A percentile compares a stretch with the other conserved stretches of the same genome.
Evolutionary conservation across 1,284 basidiomycete genomes (phyloP).

Genomic region (Fomitopsis betulina): DNA sequence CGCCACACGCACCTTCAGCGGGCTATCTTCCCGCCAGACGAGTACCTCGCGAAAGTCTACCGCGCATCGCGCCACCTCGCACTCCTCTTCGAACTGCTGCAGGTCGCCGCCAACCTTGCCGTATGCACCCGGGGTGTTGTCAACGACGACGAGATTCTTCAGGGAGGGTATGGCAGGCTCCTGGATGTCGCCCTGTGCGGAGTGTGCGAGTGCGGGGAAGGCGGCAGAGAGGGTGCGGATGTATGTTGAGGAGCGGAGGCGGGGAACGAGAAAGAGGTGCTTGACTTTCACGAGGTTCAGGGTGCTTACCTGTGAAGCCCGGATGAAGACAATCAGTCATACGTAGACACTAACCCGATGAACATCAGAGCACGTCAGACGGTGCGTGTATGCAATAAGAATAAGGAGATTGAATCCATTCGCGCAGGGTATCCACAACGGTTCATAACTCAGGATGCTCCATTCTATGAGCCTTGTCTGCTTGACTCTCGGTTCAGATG

Average conservation of each 20-base stretch:
- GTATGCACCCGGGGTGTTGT: conserved; percentile 41
- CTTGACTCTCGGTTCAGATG: too few species aligned
- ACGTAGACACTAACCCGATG: not conserved
- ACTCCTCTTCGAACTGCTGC: conserved; percentile 35
- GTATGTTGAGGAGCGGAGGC: conserved; percentile 63
- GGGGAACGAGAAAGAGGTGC: conserved; percentile 71
- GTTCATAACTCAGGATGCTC: not conserved
- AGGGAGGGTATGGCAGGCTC: conserved; percentile 58
- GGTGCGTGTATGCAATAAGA: too few species aligned
- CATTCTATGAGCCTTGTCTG: too few species aligned
- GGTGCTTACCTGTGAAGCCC: conserved; percentile 48
- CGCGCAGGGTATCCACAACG: not conserved
- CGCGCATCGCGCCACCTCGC: conserved; percentile 42
- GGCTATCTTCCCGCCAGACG: conserved; percentile 51
- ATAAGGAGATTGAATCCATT: too few species aligned
- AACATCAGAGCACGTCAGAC: not conserved
- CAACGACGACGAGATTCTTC: conserved; percentile 64
- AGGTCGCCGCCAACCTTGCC: conserved; percentile 24
- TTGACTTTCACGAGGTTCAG: conserved; percentile 66
- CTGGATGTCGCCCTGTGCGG: conserved; percentile 52
- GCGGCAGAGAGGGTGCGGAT: conserved; percentile 51
- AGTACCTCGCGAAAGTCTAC: conserved; percentile 67
- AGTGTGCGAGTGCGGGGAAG: conserved; percentile 53
- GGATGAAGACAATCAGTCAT: too few species aligned
- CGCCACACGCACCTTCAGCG: conserved; percentile 37